A percentile compares a stretch with the other conserved stretches of the same genome.
These are phyloP conservation scores for Xylariaceae sp. DNA, from an alignment of 2,329 filamentous ascomycete genomes.

Conservation along the genomic window DNA sequence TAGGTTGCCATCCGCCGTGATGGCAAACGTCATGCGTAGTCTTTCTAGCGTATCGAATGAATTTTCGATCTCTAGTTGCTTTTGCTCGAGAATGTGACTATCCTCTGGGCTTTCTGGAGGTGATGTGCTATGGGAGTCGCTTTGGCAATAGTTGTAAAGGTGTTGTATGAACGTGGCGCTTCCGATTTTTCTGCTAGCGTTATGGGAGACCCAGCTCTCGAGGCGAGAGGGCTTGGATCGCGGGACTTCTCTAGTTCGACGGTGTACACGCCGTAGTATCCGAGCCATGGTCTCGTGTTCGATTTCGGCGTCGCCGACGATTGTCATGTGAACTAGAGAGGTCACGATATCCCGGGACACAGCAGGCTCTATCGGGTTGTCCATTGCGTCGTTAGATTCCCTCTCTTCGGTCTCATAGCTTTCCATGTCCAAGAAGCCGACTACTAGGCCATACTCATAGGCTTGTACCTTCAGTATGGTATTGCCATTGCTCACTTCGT, in stretches of 20 bases:
- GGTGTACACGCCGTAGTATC: neutral
- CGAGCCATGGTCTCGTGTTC: neutral
- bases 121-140: neutral
- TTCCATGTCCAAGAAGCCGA: neutral
- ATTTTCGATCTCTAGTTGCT: conserved; percentile 2
- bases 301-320: neutral
- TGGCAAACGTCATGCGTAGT: conserved; percentile 7
- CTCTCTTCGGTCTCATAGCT: neutral
- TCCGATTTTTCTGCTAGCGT: conserved; percentile 1
- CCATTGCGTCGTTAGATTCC: neutral
- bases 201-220: neutral
- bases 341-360: neutral
- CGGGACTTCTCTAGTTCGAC: neutral
- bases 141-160: neutral
- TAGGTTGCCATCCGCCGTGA: neutral
- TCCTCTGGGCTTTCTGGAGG: neutral
- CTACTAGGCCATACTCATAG: neutral
- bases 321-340: neutral
- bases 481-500: neutral
- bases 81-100: neutral
- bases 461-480: neutral
- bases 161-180: neutral
- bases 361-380: neutral
- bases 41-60: conserved; percentile 7
- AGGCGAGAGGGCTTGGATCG: neutral